Conservation (phyloP, 2,329 filamentous ascomycete genomes). For the Aspergillus fumigatiaffinis region DNA sequence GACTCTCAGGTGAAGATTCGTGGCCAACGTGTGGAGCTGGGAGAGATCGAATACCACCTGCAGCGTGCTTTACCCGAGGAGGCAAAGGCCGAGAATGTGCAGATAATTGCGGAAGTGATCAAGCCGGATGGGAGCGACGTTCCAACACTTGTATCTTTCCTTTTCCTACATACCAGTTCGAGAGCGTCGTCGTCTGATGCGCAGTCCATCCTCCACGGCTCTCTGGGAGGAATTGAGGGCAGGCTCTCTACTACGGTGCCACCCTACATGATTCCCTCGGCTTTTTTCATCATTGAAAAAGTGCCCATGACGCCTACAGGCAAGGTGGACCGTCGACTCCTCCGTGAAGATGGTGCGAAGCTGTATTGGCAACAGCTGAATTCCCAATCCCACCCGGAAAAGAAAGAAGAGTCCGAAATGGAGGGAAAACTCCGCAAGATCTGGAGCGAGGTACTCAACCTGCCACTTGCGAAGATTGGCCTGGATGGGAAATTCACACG, state of each 20-base stretch:
- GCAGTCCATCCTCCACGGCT: too few relatives aligned
- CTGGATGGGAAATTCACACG: too few relatives aligned
- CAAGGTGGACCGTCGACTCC: background rate
- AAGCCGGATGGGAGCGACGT: background rate
- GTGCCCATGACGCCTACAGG: background rate
- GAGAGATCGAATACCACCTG: slow-evolving; percentile 2
- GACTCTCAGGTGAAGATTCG: slow-evolving; percentile 4
- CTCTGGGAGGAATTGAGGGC: too few relatives aligned
- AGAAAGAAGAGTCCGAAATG: too few relatives aligned
- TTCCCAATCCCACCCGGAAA: too few relatives aligned
- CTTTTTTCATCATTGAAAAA: background rate
- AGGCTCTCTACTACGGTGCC: too few relatives aligned
- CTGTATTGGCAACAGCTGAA: too few relatives aligned
- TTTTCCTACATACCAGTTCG: background rate
- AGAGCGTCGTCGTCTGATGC: background rate
- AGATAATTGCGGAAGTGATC: background rate
- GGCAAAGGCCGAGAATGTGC: background rate
- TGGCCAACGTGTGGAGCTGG: slow-evolving; percentile 2
- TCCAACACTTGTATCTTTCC: background rate
- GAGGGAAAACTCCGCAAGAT: too few relatives aligned
- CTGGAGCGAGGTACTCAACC: too few relatives aligned
- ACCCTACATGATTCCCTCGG: slow-evolving; percentile 3
- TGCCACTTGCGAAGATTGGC: too few relatives aligned
- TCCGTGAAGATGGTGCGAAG: background rate
- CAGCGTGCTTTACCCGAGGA: background rate